A percentile compares a stretch with the other conserved stretches of the same genome.
phyloP scores from a whole-genome alignment of 176 grass and related monocot species.

The Sorghum bicolor region DNA sequence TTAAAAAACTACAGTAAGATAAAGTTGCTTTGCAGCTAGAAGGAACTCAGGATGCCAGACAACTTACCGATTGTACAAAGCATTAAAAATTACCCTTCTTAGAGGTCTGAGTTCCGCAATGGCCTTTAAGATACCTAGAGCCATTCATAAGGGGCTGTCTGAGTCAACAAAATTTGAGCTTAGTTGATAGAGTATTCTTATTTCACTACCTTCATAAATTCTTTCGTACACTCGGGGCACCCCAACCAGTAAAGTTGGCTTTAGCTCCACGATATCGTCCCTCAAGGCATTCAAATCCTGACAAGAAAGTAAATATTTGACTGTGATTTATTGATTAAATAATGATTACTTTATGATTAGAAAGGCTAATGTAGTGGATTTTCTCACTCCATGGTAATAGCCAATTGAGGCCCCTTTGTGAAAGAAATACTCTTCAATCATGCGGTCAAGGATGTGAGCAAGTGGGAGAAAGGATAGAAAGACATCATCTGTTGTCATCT shows the following conservation, averaged over 20 bases:
- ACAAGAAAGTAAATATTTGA: conserved; percentile 2
- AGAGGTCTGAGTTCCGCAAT: conserved; percentile 80
- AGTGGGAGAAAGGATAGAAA: conserved; percentile 97
- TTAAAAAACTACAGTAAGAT: conserved; percentile 24
- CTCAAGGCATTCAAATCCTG: conserved; percentile 91
- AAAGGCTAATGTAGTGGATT: conserved; percentile 29
- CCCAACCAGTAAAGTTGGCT: conserved; percentile 87
- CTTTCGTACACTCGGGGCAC: conserved; percentile 95
- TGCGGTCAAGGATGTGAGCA: conserved; percentile 94
- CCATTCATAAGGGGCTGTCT: conserved; percentile 24
- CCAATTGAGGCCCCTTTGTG: conserved; percentile 95
- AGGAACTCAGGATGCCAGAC: conserved; percentile 28
- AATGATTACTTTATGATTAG: not conserved
- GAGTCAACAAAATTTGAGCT: conserved; percentile 1
- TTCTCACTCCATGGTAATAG: conserved; percentile 89
- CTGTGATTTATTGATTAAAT: not conserved
- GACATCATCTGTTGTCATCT: conserved; percentile 98
- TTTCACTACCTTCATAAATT: conserved; percentile 81
- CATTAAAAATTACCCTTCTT: conserved; percentile 96
- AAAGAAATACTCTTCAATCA: conserved; percentile 97
- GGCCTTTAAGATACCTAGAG: conserved; percentile 77
- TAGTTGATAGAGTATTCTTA: conserved; percentile 11
- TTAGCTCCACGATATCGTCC: conserved; percentile 89
- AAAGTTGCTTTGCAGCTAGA: conserved; percentile 24
- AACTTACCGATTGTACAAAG: conserved; percentile 86